Evolutionary conservation across 768 basidiomycete species (phyloP).

Genomic region (Leucocoprinus birnbaumii): DNA sequence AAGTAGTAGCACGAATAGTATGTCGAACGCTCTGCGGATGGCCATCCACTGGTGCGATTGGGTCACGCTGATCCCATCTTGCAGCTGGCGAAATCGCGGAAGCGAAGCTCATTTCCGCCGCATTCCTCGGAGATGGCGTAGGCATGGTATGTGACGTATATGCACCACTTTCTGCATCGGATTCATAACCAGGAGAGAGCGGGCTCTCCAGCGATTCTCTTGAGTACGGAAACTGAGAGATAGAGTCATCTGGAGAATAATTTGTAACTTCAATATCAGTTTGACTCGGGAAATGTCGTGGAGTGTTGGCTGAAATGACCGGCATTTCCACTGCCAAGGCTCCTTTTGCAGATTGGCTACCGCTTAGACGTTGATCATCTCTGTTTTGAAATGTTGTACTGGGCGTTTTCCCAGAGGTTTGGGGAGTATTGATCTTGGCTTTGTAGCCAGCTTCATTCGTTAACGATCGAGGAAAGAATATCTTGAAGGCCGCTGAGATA

Average conservation of each 20-base stretch:
- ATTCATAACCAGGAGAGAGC: conserved; percentile 37
- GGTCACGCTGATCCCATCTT: conserved; percentile 6
- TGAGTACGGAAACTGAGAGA: conserved; percentile 7
- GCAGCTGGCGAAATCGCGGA: conserved; percentile 6
- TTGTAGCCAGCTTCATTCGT: conserved; percentile 62
- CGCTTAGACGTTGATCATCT: conserved; percentile 17
- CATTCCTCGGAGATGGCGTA: conserved; percentile 13
- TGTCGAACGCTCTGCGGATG: conserved; percentile 10
- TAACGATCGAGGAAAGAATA: conserved; percentile 79
- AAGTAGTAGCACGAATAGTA: conserved; percentile 15
- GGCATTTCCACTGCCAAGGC: conserved; percentile 7
- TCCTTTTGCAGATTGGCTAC: conserved; percentile 13
- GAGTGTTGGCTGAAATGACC: conserved; percentile 14
- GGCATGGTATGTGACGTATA: conserved; percentile 21
- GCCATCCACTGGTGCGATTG: conserved; percentile 13
- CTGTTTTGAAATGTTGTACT: conserved; percentile 22
- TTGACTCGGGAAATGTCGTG: conserved; percentile 22
- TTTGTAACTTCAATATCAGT: background rate
- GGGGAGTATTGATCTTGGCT: conserved; percentile 32
- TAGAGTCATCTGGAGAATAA: background rate
- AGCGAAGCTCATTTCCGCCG: background rate
- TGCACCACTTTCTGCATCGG: conserved; percentile 29
- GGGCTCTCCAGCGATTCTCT: conserved; percentile 25
- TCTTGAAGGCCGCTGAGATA: conserved; percentile 30
- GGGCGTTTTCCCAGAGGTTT: conserved; percentile 25